phyloP scores from a whole-genome alignment of 1,284 basidiomycete genomes.

The Ustilago loliicola region DNA sequence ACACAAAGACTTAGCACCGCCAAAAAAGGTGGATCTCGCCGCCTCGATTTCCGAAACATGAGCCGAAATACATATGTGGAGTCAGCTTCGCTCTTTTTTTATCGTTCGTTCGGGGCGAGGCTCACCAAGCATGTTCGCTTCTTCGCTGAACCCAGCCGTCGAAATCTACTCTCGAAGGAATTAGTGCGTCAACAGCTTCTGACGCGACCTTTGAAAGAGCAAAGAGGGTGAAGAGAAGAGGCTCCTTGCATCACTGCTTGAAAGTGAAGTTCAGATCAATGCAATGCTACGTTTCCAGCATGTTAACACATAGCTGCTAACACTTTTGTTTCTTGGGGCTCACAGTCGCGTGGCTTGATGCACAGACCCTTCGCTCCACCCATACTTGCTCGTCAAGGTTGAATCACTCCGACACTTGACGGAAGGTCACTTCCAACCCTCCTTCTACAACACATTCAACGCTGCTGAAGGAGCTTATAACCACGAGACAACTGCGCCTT shows the following conservation, averaged over 20 bases:
- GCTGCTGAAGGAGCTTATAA: no score
- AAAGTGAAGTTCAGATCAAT: no score
- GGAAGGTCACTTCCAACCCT: neutral
- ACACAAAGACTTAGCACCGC: neutral
- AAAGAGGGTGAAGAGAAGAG: neutral
- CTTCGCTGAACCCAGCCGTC: no score
- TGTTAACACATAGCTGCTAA: no score
- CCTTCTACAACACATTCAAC: neutral
- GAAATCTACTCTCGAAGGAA: no score
- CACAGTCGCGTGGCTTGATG: neutral
- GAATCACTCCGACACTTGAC: neutral
- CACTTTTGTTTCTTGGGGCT: no score
- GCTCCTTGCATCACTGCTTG: neutral
- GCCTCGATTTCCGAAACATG: neutral
- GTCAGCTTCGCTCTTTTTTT: constrained; percentile 1
- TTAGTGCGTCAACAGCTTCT: no score
- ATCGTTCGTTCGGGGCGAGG: constrained; percentile 3
- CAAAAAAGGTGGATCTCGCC: neutral
- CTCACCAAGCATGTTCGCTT: no score
- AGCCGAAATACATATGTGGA: constrained; percentile 6
- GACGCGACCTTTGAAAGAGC: no score
- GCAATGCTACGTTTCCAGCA: no score
- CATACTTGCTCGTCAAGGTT: neutral
- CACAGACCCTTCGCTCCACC: neutral
- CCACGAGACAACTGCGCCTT: neutral